Evolutionary conservation across 2,329 filamentous ascomycete genomes (phyloP), one percentile per base, ranked within the genome.

Genomic region (Fusarium oligoseptatum): DNA sequence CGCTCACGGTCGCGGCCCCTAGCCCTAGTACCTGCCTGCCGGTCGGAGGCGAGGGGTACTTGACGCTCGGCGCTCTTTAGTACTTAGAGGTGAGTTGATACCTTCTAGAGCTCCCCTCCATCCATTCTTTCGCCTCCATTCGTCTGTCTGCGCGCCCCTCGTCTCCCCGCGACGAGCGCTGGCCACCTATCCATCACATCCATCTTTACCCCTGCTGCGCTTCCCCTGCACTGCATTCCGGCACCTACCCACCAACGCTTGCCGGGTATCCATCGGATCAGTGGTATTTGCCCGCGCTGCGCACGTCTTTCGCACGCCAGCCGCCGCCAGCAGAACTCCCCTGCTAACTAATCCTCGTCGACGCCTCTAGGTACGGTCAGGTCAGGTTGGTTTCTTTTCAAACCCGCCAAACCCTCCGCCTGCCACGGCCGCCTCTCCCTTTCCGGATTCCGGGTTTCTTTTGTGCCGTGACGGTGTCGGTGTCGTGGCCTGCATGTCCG

Each of bases 391-490:
- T 52, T 66, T 34, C 3, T 48, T 63, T 45, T 37, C 43, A 24
- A 63, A 61, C 56, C 63, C 58, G 37, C 48, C 67, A 70, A 74
- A 63, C 63, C 56, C 58, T 64, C 67, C 58, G 22, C 58, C 57
- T 63, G 37, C 63, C 71, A 72, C 71, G 64, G 69, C 66, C 64
- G 64, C 60, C 72, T 67, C 56, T 61, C 61, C 34, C 22, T 52
- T 69, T 69, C 60, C 64, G 61, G 70, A 55, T 64, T 67, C 41
- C 52, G 34, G 64, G 48, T 67, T 63, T 55, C 55, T 48, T 56
- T 56, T 68, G 69, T 72, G 66, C 55, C 50, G 72, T 65, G 70
- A 56, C 65, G 61, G 65, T 76, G 65, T 69, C 63, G 66, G 72
- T 67, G 61, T 68, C 58, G 60, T 74, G 55, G 63, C 41, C 64